phyloP scores from a whole-genome alignment of 1,139 yeast genomes.

The Saccharomyces pastorianus region DNA sequence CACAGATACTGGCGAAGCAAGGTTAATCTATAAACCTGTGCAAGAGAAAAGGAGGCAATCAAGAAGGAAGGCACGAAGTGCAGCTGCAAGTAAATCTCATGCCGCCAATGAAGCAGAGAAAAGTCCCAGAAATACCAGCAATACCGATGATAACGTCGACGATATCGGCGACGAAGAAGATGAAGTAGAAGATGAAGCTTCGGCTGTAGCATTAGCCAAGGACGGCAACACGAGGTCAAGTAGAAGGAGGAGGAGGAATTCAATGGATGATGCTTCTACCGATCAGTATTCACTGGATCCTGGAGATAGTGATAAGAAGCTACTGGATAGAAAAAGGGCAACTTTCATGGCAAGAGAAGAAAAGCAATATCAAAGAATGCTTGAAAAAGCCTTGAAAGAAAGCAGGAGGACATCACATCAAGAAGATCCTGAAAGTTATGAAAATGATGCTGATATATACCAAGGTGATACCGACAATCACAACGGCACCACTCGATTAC shows the following conservation, averaged over 20 bases:
- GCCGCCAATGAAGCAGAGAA: constrained; percentile 15
- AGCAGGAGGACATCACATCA: constrained; percentile 29
- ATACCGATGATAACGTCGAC: constrained; percentile 7
- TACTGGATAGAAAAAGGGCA: constrained; percentile 28
- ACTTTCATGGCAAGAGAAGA: constrained; percentile 35
- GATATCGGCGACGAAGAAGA: not conserved
- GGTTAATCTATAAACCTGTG: constrained; percentile 38
- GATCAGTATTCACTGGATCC: not conserved
- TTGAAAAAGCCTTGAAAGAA: constrained; percentile 34
- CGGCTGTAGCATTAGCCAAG: not conserved
- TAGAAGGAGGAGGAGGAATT: constrained; percentile 2
- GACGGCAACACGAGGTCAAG: constrained; percentile 6
- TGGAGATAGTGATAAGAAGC: constrained; percentile 4
- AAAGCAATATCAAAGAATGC: constrained; percentile 34
- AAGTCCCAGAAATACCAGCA: constrained; percentile 10
- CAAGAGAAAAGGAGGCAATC: constrained; percentile 25
- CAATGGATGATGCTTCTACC: not conserved
- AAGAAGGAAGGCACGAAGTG: constrained; percentile 10
- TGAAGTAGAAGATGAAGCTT: not conserved
- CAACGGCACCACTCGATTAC: not conserved
- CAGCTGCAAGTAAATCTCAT: constrained; percentile 9
- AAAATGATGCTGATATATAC: not conserved
- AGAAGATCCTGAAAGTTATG: constrained; percentile 17
- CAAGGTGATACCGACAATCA: not conserved
- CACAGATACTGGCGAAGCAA: constrained; percentile 33